Evolutionary conservation across 75 land plant genomes (phyloP).

Genomic region (Selaginella moellendorffii): DNA sequence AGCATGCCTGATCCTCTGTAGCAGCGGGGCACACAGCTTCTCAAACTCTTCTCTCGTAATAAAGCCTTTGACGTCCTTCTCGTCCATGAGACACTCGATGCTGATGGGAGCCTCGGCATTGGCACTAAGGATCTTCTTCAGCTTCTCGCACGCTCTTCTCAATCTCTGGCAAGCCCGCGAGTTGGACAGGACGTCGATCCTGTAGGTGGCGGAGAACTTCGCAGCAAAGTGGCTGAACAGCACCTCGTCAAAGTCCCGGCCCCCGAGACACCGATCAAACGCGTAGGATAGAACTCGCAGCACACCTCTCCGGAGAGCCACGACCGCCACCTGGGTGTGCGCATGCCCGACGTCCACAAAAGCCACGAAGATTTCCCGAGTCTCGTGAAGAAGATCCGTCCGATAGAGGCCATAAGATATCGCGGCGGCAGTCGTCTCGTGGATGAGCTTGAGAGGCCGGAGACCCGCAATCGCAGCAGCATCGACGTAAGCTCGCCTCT

Average conservation of each 20-base stretch:
- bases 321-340: constrained; percentile 74
- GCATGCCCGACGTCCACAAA: constrained; percentile 87
- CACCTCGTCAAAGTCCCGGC: constrained; percentile 75
- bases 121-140: constrained; percentile 72
- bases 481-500: constrained; percentile 67
- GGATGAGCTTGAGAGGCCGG: constrained; percentile 60
- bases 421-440: constrained; percentile 85
- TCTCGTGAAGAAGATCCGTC: constrained; percentile 64
- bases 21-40: constrained; percentile 34
- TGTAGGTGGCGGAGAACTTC: constrained; percentile 44
- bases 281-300: constrained; percentile 55
- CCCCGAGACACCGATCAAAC: constrained; percentile 62
- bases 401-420: constrained; percentile 80
- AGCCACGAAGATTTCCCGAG: constrained; percentile 54
- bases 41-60: constrained; percentile 96
- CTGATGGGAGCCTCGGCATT: constrained; percentile 71
- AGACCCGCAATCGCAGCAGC: constrained; percentile 78
- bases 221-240: constrained; percentile 52
- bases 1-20: constrained; percentile 52
- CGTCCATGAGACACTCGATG: constrained; percentile 85
- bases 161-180: constrained; percentile 50
- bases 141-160: constrained; percentile 60
- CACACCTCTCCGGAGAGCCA: constrained; percentile 65
- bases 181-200: constrained; percentile 49
- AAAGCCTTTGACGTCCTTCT: constrained; percentile 66